Evolutionary conservation across 1,284 basidiomycete genomes (phyloP).

Genomic region (Pseudozyma sp.): DNA sequence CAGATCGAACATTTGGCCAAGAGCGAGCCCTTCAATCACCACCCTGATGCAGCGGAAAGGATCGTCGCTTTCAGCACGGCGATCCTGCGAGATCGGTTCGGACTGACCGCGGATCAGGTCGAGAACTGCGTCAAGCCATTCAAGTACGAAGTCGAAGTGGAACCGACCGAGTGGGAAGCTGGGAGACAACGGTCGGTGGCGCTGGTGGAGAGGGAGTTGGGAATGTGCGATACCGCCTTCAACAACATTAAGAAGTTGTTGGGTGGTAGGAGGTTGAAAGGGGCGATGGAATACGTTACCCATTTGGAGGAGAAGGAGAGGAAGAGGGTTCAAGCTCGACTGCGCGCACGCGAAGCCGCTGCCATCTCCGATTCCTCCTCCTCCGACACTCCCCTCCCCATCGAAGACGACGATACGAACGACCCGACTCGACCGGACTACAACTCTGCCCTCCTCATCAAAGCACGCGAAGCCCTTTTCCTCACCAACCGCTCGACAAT

Average conservation of each 20-base stretch:
- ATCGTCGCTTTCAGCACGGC: constrained; percentile 90
- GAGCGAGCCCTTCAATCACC: constrained; percentile 89
- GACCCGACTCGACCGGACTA: constrained; percentile 74
- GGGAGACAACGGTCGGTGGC: constrained; percentile 81
- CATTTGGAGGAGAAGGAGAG: constrained; percentile 84
- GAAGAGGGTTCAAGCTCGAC: constrained; percentile 73
- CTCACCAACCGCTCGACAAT: constrained; percentile 84
- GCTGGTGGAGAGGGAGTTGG: constrained; percentile 85
- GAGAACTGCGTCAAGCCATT: constrained; percentile 99
- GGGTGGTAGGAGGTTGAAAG: constrained; percentile 82
- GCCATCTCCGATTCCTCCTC: constrained; percentile 8
- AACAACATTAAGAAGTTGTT: constrained; percentile 86
- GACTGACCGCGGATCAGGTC: constrained; percentile 94
- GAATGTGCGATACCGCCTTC: constrained; percentile 86
- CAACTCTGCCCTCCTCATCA: constrained; percentile 76
- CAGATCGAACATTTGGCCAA: constrained; percentile 87
- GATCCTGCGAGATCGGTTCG: constrained; percentile 90
- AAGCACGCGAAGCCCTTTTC: constrained; percentile 90
- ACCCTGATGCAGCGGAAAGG: constrained; percentile 86
- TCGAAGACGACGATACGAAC: constrained; percentile 69
- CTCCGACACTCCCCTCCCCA: neutral
- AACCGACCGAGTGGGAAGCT: constrained; percentile 88
- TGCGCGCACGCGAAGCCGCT: constrained; percentile 48
- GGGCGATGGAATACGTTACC: constrained; percentile 84
- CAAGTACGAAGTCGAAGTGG: constrained; percentile 88